Evolutionary conservation across 2,329 filamentous ascomycete genomes (phyloP), one percentile per base, ranked within the genome.

Genomic region (Mycosphaerella sp.): DNA sequence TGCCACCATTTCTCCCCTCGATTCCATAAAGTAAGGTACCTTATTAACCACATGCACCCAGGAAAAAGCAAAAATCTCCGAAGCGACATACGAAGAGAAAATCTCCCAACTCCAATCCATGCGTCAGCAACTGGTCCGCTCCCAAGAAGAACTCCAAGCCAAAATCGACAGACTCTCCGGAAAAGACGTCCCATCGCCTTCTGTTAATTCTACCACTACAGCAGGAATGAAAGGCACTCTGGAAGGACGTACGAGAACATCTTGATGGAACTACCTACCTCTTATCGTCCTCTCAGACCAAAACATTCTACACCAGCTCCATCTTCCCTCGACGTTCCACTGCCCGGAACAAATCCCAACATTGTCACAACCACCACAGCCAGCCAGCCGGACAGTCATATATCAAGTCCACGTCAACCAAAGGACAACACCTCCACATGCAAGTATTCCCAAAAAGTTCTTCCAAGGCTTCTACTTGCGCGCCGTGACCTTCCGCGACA

Each of bases 111-210:
- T 84, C 16, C 74, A 80, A 57, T 63, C 66, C 41, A 70, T 72
- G 46, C 73, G 76, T 40, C 68, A 72, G n/a, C 72, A 73, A 30
- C 65, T 84, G 12, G 63, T 77, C 2, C 62, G 66, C 6, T 79
- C 78, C 62, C 78, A 72, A 63, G 69, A 70, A 6, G 75, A 75
- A 43, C 62, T 84, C 45, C 76, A 83, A 63, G 73, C 67, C 56
- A 83, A 84, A 63, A 75, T 84, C 47, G 69, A 67, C n/a, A 72
- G 76, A 53, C 44, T 79, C 43, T 70, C 76, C 39, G 65, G 65
- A 18, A 72, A 71, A 49, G 25, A 41, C 13, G 12, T 25, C 6
- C 35, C 37, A 13, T 25, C 36, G 2, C 25, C 7, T 6, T 40
- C 21, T 5, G 36, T 35, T 14, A 9, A 17, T 8, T 35, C 10